phyloP scores from a whole-genome alignment of 768 basidiomycete genomes.

The Lactarius sp. region DNA sequence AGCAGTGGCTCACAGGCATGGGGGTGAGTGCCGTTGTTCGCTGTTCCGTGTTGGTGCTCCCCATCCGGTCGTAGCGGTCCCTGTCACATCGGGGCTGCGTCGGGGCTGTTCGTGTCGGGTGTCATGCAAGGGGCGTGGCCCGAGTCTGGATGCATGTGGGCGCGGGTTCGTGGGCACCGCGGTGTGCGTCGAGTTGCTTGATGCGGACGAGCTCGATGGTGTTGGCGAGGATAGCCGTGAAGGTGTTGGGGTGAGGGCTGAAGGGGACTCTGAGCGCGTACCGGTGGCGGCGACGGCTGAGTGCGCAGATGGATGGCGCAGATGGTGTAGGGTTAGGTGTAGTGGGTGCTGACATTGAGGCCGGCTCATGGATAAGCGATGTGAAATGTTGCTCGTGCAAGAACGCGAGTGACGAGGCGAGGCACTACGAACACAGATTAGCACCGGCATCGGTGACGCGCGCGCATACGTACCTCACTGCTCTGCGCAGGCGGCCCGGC shows the following conservation, averaged over 20 bases:
- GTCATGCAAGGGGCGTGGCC: neutral
- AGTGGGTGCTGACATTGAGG: neutral
- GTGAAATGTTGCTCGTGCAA: conserved; percentile 18
- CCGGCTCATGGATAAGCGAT: neutral
- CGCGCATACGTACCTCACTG: conserved; percentile 46
- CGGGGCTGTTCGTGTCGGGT: too few species aligned
- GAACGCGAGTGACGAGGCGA: conserved; percentile 10
- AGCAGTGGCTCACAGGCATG: too few species aligned
- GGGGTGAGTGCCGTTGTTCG: too few species aligned
- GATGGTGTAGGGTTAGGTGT: neutral
- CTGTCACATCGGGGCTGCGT: too few species aligned
- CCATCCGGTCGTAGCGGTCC: too few species aligned
- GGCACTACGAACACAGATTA: conserved; percentile 12
- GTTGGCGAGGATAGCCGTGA: conserved; percentile 24
- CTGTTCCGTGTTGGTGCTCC: too few species aligned
- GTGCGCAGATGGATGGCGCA: neutral
- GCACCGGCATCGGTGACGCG: neutral
- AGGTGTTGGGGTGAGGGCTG: conserved; percentile 20
- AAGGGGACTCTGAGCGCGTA: neutral
- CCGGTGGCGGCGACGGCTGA: neutral
- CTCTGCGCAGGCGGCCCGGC: conserved; percentile 48
- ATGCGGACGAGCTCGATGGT: conserved; percentile 19
- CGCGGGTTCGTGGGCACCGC: conserved; percentile 23
- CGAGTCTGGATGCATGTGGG: neutral
- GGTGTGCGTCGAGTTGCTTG: conserved; percentile 25